Evolutionary conservation across 2,329 filamentous ascomycete genomes (phyloP).

Genomic region (Fusarium albidum): DNA sequence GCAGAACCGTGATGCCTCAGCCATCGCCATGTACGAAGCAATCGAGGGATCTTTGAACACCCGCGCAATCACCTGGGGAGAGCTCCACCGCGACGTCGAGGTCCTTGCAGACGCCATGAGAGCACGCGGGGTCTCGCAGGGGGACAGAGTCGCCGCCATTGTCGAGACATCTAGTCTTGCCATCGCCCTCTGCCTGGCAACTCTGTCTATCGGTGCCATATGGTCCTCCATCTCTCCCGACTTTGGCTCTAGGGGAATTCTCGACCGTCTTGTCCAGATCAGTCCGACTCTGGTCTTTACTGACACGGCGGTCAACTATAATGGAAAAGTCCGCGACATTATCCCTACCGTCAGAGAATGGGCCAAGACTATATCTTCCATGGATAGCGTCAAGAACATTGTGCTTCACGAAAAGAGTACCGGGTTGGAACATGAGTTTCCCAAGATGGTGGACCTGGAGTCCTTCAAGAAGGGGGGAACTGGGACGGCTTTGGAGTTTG

Average conservation of each 20-base stretch:
- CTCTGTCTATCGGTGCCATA: conserved; percentile 9
- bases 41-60: not conserved
- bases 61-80: not conserved
- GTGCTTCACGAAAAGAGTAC: too few species aligned
- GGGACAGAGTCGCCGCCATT: conserved; percentile 3
- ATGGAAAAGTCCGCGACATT: not conserved
- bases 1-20: too few species aligned
- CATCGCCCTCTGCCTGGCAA: conserved; percentile 3
- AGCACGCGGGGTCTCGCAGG: not conserved
- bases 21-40: too few species aligned
- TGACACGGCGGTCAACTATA: not conserved
- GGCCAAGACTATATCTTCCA: too few species aligned
- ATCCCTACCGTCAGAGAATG: too few species aligned
- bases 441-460: not conserved
- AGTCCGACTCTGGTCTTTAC: conserved; percentile 6
- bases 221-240: conserved; percentile 8
- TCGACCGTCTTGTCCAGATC: conserved; percentile 8
- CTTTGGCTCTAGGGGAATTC: conserved; percentile 1
- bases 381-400: too few species aligned
- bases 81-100: not conserved
- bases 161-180: not conserved
- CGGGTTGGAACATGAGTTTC: not conserved
- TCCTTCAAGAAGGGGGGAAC: not conserved
- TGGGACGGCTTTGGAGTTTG: not conserved
- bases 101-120: conserved; percentile 1